Evolutionary conservation across 371 early-diverging fungal species (phyloP).

Genomic region (Thermomucor indicae-seudaticae): DNA sequence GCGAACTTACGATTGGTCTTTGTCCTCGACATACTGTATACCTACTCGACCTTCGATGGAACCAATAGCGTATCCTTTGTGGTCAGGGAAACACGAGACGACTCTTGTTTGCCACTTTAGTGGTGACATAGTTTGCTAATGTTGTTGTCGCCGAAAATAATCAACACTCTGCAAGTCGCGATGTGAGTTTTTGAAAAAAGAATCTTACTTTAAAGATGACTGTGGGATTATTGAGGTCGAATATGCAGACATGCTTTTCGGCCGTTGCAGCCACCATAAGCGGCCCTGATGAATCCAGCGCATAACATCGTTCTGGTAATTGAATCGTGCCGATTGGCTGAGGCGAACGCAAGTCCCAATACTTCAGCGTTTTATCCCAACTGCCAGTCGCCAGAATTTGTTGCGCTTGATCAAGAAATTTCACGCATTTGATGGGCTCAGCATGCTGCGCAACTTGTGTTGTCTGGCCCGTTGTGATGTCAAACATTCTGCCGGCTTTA

Average conservation of each 20-base stretch:
- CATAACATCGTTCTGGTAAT: slow-evolving; percentile 82
- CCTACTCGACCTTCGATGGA: slow-evolving; percentile 93
- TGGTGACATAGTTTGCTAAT: slow-evolving; percentile 63
- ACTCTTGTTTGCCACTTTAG: slow-evolving; percentile 86
- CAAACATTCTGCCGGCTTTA: slow-evolving; percentile 77
- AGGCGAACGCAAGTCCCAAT: slow-evolving; percentile 87
- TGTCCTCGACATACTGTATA: slow-evolving; percentile 87
- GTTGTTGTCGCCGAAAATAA: neutral
- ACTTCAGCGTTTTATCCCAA: slow-evolving; percentile 95
- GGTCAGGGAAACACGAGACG: slow-evolving; percentile 73
- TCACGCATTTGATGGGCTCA: slow-evolving; percentile 70
- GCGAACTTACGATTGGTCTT: slow-evolving; percentile 61
- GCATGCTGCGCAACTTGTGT: slow-evolving; percentile 82
- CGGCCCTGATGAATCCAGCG: slow-evolving; percentile 77
- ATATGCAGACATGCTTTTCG: slow-evolving; percentile 73
- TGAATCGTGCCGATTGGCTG: slow-evolving; percentile 68
- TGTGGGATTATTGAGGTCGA: slow-evolving; percentile 74
- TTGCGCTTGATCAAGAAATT: slow-evolving; percentile 67
- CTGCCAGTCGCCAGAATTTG: slow-evolving; percentile 81
- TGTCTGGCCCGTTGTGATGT: slow-evolving; percentile 74
- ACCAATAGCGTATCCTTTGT: slow-evolving; percentile 84
- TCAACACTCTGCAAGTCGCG: slow-evolving; percentile 39
- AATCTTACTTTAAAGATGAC: slow-evolving; percentile 61
- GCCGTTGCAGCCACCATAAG: slow-evolving; percentile 28
- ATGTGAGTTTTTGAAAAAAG: slow-evolving; percentile 18